Conservation (phyloP, 108 stramenopile species). For the Pseudonitzschia delicatissima region DNA sequence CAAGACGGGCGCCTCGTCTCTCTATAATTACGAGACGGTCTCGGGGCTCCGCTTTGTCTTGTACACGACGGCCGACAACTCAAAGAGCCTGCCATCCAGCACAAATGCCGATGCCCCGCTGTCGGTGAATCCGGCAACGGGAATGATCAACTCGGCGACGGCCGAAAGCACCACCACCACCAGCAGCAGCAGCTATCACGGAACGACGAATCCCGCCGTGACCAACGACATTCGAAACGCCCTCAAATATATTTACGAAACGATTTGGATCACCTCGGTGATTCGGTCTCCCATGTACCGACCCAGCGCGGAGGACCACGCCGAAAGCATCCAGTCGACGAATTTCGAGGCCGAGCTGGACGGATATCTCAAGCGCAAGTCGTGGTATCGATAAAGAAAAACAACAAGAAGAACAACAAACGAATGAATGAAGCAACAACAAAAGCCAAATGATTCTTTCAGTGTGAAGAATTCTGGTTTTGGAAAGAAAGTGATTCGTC, state of each 20-base stretch:
- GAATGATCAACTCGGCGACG: background rate
- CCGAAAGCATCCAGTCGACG: constrained; percentile 50
- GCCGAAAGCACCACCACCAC: background rate
- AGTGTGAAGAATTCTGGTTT: too few relatives aligned
- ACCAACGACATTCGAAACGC: constrained; percentile 58
- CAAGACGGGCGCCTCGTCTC: constrained; percentile 70
- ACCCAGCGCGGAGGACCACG: constrained; percentile 32
- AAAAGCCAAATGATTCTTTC: background rate
- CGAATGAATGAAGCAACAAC: background rate
- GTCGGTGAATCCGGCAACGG: background rate
- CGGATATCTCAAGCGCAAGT: constrained; percentile 65
- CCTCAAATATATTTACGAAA: constrained; percentile 80
- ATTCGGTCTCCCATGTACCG: constrained; percentile 81
- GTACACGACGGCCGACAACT: constrained; percentile 42
- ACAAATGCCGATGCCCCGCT: background rate
- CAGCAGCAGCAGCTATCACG: background rate
- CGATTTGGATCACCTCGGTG: constrained; percentile 83
- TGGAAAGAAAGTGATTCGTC: too few relatives aligned
- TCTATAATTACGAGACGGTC: constrained; percentile 82
- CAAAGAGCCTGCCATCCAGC: background rate
- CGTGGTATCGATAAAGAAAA: constrained; percentile 73
- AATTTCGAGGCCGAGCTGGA: constrained; percentile 81
- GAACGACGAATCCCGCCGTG: constrained; percentile 18
- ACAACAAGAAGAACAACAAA: background rate
- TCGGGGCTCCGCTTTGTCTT: constrained; percentile 81